phyloP scores from a whole-genome alignment of 2,329 filamentous ascomycete genomes.

The Penicillium sp. region DNA sequence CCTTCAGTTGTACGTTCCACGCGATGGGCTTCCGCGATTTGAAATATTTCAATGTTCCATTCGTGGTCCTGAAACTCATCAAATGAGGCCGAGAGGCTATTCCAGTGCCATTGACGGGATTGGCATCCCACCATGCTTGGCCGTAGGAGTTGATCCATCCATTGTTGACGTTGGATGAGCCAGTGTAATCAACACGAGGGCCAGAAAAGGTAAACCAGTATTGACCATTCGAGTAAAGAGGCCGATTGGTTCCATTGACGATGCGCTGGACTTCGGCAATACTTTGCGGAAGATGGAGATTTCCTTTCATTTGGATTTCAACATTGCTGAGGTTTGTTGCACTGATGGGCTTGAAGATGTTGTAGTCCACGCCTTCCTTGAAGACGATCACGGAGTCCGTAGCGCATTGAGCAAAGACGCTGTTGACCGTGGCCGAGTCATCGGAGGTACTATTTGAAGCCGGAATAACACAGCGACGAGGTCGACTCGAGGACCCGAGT shows the following conservation, averaged over 20 bases:
- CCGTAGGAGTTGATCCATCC: slow-evolving; percentile 56
- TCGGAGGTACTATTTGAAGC: slow-evolving; percentile 48
- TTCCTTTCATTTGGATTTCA: slow-evolving; percentile 51
- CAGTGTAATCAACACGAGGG: slow-evolving; percentile 35
- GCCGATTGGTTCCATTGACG: slow-evolving; percentile 40
- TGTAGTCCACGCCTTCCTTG: slow-evolving; percentile 50
- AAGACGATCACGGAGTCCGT: slow-evolving; percentile 44
- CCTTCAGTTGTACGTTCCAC: slow-evolving; percentile 50
- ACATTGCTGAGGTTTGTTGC: slow-evolving; percentile 52
- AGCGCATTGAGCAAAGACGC: slow-evolving; percentile 47
- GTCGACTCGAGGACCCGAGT: slow-evolving; percentile 8
- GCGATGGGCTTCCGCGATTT: slow-evolving; percentile 54
- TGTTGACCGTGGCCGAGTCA: slow-evolving; percentile 48
- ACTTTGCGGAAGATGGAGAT: slow-evolving; percentile 51
- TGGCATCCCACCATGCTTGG: slow-evolving; percentile 55
- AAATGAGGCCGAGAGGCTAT: slow-evolving; percentile 50
- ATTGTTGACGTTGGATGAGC: slow-evolving; percentile 44
- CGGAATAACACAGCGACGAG: slow-evolving; percentile 31
- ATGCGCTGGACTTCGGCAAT: slow-evolving; percentile 47
- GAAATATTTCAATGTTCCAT: slow-evolving; percentile 47
- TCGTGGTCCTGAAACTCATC: slow-evolving; percentile 46
- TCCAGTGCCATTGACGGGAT: slow-evolving; percentile 48
- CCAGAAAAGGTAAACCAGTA: slow-evolving; percentile 49
- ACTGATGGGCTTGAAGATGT: slow-evolving; percentile 48
- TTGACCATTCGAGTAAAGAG: slow-evolving; percentile 35